These are phyloP conservation scores for Biscutella auriculata DNA, from an alignment of 441 rosid genomes.

Conservation along the genomic window DNA sequence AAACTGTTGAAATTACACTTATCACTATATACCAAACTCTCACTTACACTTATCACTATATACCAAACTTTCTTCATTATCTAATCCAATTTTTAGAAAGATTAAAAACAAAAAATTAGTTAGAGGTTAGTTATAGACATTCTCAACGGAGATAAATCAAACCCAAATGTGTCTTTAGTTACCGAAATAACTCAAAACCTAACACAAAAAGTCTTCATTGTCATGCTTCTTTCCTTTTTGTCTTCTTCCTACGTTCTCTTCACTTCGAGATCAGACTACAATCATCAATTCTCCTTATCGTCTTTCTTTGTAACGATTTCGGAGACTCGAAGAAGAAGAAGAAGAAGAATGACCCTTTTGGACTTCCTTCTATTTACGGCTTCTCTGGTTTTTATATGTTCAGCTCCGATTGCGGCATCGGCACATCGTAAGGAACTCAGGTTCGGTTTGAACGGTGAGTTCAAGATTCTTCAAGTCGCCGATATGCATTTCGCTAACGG, in stretches of 20 bases:
- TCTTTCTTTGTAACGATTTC: slow-evolving; percentile 5
- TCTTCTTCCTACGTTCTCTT: neutral
- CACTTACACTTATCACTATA: too few species aligned
- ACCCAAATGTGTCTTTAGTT: too few species aligned
- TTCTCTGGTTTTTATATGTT: neutral
- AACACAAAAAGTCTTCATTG: too few species aligned
- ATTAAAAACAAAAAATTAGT: too few species aligned
- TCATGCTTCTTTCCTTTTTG: neutral
- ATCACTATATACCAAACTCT: too few species aligned
- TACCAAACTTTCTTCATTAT: too few species aligned
- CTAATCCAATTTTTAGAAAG: too few species aligned
- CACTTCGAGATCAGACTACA: too few species aligned
- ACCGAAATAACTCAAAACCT: too few species aligned
- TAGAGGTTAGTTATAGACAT: too few species aligned
- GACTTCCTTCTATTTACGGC: neutral
- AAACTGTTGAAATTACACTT: too few species aligned
- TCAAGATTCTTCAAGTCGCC: slow-evolving; percentile 79
- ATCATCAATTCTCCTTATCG: neutral
- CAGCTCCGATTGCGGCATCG: neutral
- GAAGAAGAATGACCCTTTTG: neutral
- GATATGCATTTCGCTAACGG: slow-evolving; percentile 82
- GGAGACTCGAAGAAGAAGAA: slow-evolving; percentile 1
- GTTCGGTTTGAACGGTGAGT: slow-evolving; percentile 43
- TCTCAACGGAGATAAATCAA: too few species aligned
- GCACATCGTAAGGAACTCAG: slow-evolving; percentile 29